These are phyloP conservation scores for Lasiodiplodia hormozganensis DNA, from an alignment of 2,329 filamentous ascomycete genomes.

Conservation along the genomic window DNA sequence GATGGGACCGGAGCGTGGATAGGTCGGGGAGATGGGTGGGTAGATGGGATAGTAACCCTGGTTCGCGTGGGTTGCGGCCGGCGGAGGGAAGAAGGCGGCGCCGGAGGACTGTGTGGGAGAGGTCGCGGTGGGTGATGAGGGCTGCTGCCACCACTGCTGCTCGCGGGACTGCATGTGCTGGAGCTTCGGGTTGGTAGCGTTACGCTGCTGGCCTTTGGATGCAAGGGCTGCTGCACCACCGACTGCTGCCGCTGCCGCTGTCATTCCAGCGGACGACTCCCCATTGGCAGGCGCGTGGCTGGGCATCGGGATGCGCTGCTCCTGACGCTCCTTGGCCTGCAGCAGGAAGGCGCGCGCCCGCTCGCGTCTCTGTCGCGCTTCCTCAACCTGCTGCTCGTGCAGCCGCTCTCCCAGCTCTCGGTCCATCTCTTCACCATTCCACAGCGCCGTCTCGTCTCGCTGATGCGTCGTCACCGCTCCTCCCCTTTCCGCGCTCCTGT, in stretches of 20 bases:
- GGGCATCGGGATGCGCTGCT: conserved; percentile 5
- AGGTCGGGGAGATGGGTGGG: conserved; percentile 7
- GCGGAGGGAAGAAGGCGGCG: neutral
- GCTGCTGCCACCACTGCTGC: conserved; percentile 17
- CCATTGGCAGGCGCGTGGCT: neutral
- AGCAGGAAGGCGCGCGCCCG: conserved; percentile 7
- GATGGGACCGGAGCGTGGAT: conserved; percentile 7
- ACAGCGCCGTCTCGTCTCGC: neutral
- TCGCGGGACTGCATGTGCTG: neutral
- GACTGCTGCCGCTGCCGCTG: neutral
- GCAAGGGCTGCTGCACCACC: neutral
- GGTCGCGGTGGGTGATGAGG: neutral
- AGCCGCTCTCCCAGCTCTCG: neutral
- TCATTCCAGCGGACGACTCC: neutral
- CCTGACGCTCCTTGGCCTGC: conserved; percentile 20
- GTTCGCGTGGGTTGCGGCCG: neutral
- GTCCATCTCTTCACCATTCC: conserved; percentile 10
- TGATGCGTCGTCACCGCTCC: neutral
- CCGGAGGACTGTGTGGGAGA: neutral
- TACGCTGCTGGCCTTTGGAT: conserved; percentile 1
- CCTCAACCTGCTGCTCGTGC: conserved; percentile 7
- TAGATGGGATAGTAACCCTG: conserved; percentile 3
- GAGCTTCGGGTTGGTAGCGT: neutral
- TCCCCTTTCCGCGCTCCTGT: conserved; percentile 8
- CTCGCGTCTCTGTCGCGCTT: conserved; percentile 13